Conservation (phyloP, 495 filamentous ascomycete genomes). For the Podospora conica region DNA sequence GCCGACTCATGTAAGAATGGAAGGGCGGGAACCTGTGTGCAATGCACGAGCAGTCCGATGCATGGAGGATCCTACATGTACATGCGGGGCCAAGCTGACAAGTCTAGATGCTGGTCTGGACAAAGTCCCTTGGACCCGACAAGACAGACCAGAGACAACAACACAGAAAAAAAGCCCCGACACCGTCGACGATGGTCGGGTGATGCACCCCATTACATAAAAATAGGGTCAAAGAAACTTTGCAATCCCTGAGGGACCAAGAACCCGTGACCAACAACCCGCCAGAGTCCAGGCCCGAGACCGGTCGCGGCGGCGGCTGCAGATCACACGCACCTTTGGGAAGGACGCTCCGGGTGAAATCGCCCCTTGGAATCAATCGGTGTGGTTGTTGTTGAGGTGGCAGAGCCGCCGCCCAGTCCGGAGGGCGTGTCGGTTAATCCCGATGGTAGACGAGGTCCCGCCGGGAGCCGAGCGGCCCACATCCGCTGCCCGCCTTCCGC, state of each 20-base stretch:
- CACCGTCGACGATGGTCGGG: background rate
- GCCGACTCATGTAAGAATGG: background rate
- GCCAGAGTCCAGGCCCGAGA: background rate
- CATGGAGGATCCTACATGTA: too few species aligned
- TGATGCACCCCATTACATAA: slow-evolving; percentile 16
- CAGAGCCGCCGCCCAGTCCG: background rate
- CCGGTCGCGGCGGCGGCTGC: background rate
- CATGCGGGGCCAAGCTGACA: too few species aligned
- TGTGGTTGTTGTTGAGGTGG: background rate
- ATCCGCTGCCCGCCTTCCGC: background rate
- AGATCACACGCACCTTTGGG: background rate
- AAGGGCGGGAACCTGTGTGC: too few species aligned
- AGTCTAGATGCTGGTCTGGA: too few species aligned
- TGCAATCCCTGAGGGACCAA: background rate
- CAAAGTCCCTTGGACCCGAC: too few species aligned
- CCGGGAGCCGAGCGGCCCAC: slow-evolving; percentile 2
- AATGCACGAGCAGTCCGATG: too few species aligned
- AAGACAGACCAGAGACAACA: too few species aligned
- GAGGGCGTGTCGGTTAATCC: background rate
- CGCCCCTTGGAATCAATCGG: background rate
- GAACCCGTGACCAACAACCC: background rate
- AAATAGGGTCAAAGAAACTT: background rate
- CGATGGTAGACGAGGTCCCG: slow-evolving; percentile 12
- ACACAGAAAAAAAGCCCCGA: background rate
- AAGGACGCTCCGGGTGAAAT: background rate